Evolutionary conservation across 805 yeast species (phyloP).

Genomic region (Scheffersomyces lignosus): DNA sequence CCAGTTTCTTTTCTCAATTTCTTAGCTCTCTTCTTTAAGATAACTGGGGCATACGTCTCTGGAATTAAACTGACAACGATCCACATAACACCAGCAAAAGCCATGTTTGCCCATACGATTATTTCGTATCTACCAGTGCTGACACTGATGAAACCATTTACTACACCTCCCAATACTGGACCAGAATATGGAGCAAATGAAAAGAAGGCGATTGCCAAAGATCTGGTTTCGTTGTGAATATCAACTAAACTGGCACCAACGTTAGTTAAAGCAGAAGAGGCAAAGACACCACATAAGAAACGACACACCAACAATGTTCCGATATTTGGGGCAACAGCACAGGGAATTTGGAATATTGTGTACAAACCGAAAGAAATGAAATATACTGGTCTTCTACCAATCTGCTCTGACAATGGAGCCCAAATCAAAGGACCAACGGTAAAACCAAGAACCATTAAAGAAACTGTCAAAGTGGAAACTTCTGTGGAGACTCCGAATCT

Average conservation of each 20-base stretch:
- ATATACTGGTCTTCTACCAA: slow-evolving; percentile 85
- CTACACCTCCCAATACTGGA: slow-evolving; percentile 86
- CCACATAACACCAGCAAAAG: slow-evolving; percentile 86
- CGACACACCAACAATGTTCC: slow-evolving; percentile 80
- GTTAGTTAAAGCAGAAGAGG: slow-evolving; percentile 78
- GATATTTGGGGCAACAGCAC: slow-evolving; percentile 80
- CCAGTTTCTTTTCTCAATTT: slow-evolving; percentile 77
- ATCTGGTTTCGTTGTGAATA: slow-evolving; percentile 79
- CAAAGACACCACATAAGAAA: slow-evolving; percentile 83
- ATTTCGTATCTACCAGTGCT: slow-evolving; percentile 67
- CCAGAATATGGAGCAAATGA: slow-evolving; percentile 94
- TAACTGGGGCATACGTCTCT: slow-evolving; percentile 89
- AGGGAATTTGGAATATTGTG: slow-evolving; percentile 79
- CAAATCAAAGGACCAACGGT: slow-evolving; percentile 84
- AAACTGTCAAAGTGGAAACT: slow-evolving; percentile 77
- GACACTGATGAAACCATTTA: slow-evolving; percentile 80
- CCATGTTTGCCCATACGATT: slow-evolving; percentile 90
- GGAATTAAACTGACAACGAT: slow-evolving; percentile 64
- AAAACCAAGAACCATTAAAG: slow-evolving; percentile 88
- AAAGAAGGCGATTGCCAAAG: slow-evolving; percentile 86
- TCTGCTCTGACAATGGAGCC: slow-evolving; percentile 86
- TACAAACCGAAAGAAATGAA: slow-evolving; percentile 73
- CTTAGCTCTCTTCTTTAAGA: slow-evolving; percentile 65
- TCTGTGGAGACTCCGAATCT: slow-evolving; percentile 70
- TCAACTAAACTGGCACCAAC: slow-evolving; percentile 94